phyloP scores from a whole-genome alignment of 73 alveolate species.

The Paramecium pentaurelia region DNA sequence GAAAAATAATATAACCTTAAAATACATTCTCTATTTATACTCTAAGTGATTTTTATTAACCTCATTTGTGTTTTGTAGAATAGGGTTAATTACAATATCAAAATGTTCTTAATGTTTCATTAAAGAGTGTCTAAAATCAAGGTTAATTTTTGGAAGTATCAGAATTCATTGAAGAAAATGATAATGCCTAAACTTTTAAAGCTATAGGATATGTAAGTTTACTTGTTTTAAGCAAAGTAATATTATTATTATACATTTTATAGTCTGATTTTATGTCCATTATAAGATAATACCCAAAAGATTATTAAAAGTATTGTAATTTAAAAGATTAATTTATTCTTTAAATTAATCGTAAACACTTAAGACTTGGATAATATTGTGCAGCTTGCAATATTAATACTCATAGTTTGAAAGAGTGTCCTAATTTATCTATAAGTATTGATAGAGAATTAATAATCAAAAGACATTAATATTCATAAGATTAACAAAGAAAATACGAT shows the following conservation, averaged over 20 bases:
- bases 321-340: neutral
- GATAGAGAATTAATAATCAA: conserved; percentile 33
- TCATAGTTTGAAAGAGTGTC: neutral
- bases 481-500: neutral
- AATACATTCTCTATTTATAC: conserved; percentile 2
- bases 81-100: neutral
- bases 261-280: neutral
- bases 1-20: neutral
- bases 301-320: neutral
- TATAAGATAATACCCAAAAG: neutral
- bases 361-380: neutral
- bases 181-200: neutral
- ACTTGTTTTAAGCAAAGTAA: conserved; percentile 1
- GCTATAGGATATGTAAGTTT: conserved; percentile 41
- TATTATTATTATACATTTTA: neutral
- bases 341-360: too few relatives aligned
- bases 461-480: neutral
- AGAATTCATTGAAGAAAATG: neutral
- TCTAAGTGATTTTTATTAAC: neutral
- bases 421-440: neutral
- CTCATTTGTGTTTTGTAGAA: conserved; percentile 31
- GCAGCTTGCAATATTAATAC: neutral
- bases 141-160: neutral
- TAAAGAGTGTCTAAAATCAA: neutral
- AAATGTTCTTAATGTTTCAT: neutral